A percentile compares a stretch with the other conserved stretches of the same genome.
These are phyloP conservation scores for Stagonosporopsis cucurbitacearum DNA, from an alignment of 2,329 filamentous ascomycete species.

Conservation along the genomic window DNA sequence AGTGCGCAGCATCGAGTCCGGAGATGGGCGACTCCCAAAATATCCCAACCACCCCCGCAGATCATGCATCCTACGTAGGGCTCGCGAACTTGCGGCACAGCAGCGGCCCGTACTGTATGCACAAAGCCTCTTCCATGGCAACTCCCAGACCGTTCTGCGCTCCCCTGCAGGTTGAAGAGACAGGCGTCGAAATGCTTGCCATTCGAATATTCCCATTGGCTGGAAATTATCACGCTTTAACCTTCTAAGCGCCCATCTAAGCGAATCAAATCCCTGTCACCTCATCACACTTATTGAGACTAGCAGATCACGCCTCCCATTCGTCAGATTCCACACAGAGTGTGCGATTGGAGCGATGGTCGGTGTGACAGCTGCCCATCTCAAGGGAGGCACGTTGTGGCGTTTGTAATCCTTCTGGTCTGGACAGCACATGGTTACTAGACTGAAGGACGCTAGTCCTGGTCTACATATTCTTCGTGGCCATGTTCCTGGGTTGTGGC, in stretches of 20 bases:
- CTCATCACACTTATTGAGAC: not conserved
- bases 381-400: conserved; percentile 4
- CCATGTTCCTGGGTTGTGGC: not conserved
- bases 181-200: not conserved
- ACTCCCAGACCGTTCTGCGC: not conserved
- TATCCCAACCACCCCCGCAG: conserved; percentile 17
- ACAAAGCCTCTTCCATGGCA: conserved; percentile 3
- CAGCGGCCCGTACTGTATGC: conserved; percentile 11
- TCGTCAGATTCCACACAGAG: not conserved
- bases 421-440: not conserved
- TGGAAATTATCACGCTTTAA: not conserved
- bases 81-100: conserved; percentile 15
- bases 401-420: conserved; percentile 2
- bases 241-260: conserved; percentile 10
- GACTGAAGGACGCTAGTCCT: conserved; percentile 1
- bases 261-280: conserved; percentile 6
- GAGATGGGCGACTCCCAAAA: conserved; percentile 14
- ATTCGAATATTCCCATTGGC: conserved; percentile 1
- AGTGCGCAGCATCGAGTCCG: not conserved
- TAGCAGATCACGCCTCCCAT: not conserved
- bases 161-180: conserved; percentile 8
- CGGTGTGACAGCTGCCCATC: conserved; percentile 11
- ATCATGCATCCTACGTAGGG: conserved; percentile 8
- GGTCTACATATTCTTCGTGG: conserved; percentile 3
- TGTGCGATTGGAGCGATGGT: not conserved